These are phyloP conservation scores for Lumnitzera racemosa DNA, from an alignment of 345 rosid species.

Conservation along the genomic window DNA sequence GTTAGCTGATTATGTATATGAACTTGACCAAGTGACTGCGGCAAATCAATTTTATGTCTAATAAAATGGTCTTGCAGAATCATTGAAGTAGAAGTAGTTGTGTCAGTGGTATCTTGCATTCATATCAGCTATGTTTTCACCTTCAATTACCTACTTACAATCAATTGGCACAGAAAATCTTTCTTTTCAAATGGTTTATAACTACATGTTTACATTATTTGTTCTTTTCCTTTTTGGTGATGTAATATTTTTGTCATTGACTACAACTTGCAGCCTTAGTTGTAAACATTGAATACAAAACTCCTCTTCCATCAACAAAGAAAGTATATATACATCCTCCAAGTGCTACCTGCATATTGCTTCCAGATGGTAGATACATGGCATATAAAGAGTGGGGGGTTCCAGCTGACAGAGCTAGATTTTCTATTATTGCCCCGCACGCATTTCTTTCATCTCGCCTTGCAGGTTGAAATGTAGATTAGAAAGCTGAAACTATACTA, in stretches of 20 bases:
- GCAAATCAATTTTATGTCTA: not conserved
- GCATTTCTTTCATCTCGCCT: constrained; percentile 63
- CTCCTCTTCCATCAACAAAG: constrained; percentile 26
- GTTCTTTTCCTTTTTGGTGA: not conserved
- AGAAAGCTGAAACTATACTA: too few relatives aligned
- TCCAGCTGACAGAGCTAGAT: constrained; percentile 46
- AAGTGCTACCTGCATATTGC: constrained; percentile 50
- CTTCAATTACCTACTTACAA: not conserved
- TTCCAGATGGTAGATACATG: constrained; percentile 67
- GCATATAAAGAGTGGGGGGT: constrained; percentile 60
- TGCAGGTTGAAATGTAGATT: constrained; percentile 34
- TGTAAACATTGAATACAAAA: constrained; percentile 18
- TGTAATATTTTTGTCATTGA: constrained; percentile 4
- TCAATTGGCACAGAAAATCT: constrained; percentile 2
- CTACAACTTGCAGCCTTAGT: constrained; percentile 32
- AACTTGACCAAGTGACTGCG: not conserved
- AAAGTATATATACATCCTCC: constrained; percentile 49
- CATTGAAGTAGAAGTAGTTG: not conserved
- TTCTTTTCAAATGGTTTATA: not conserved
- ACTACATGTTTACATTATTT: not conserved
- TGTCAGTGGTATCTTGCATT: not conserved
- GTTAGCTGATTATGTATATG: too few relatives aligned
- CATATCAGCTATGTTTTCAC: not conserved
- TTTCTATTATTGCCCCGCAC: constrained; percentile 50
- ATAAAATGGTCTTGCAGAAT: not conserved